Base-by-base conservation (phyloP, 192 early-diverging fungal genomes). In the Coemansia sp. region DNA sequence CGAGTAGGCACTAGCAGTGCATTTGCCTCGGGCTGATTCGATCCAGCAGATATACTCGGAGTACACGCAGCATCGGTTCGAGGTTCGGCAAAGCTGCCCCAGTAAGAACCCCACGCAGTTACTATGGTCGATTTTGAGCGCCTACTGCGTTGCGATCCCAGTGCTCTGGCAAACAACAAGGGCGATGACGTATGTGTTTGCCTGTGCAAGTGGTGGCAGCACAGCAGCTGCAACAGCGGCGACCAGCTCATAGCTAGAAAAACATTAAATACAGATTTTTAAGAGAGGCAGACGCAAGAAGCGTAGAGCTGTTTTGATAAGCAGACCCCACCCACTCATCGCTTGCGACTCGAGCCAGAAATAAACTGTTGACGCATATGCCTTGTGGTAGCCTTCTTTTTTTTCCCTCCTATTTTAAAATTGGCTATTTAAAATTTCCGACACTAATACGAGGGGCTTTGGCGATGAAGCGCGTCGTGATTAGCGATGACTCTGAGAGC, bases 31-130 rank as follows among this genome's bases (percentile, higher is more conserved):
- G 37, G 23, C 16, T 56, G 63, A 24, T 62, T 28, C 23, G 36
- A 40, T 21, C 14, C 34, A 31, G 21, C 38, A 38, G 28, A 13
- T 1, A n/a, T 5, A 5, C 28, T 28, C 13, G 13, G 5, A 5
- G 28, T 0, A 13, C 28, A 11, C 6, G 39, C n/a, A 2, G n/a
- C 14, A 16, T 18, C 36, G 10, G n/a, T 18, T 36, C 14, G 33
- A 9, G 56, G 11, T 14, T 58, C 34, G 37, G 73, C 66, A 62
- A 69, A 72, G 34, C 28, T 62, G 43, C 67, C 70, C 14, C 71
- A 63, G 66, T 73, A 77, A 24, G 74, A 70, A 28, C 79, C 79
- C 79, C 79, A 82, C n/a, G 67, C 79, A 31, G 62, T 50, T 3
- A 73, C 56, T 10, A 42, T 26, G 7, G 74, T 58, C 13, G 61